Conservation (phyloP, 345 rosid genomes). For the Crucihimalaya himalaica region DNA sequence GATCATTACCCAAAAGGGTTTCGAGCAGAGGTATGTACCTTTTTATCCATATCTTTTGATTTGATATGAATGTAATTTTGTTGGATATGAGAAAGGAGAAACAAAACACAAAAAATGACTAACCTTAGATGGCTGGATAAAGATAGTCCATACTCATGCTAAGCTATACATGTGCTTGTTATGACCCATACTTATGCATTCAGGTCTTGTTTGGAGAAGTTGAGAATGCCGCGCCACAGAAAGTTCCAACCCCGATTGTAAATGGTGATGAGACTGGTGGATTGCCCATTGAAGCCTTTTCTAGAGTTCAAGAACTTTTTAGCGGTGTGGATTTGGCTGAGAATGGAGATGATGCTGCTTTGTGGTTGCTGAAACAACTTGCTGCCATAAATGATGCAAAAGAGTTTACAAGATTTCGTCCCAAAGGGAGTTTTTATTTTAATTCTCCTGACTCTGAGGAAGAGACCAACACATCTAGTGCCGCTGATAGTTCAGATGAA, state of each 20-base stretch:
- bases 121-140: conserved; percentile 7
- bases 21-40: conserved; percentile 76
- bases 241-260: conserved; percentile 63
- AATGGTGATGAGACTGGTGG: conserved; percentile 98
- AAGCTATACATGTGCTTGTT: conserved; percentile 7
- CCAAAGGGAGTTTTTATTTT: conserved; percentile 59
- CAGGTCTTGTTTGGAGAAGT: conserved; percentile 97
- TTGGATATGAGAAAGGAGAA: conserved; percentile 29
- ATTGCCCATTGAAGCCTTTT: conserved; percentile 97
- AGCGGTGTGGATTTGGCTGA: conserved; percentile 88
- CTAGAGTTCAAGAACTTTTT: conserved; percentile 95
- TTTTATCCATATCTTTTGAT: background rate
- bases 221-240: conserved; percentile 67
- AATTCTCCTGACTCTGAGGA: conserved; percentile 91
- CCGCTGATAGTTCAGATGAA: conserved; percentile 98
- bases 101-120: background rate
- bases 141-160: conserved; percentile 5
- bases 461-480: conserved; percentile 82
- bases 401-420: conserved; percentile 74
- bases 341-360: conserved; percentile 81
- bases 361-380: conserved; percentile 93
- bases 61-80: background rate
- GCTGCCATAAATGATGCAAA: conserved; percentile 81
- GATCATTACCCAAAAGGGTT: conserved; percentile 92
- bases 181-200: conserved; percentile 31